Percentiles rank a stretch among this genome's conserved stretches.
These are phyloP conservation scores for Fermentozyma sake DNA, from an alignment of 1,139 yeast species.

Conservation along the genomic window DNA sequence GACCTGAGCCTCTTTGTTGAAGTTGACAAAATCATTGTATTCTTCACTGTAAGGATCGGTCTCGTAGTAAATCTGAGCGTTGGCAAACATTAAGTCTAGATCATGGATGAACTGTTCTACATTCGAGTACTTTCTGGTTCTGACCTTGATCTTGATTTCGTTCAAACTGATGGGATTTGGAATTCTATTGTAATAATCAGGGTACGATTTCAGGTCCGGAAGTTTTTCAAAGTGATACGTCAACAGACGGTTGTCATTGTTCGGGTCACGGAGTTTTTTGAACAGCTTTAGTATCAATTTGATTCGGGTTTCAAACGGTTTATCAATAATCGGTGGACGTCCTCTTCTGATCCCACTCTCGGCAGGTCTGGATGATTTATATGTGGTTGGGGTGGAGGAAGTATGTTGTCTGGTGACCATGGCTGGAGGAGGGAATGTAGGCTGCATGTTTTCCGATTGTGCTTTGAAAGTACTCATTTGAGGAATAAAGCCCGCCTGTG, in stretches of 20 bases:
- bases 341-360: conserved; percentile 79
- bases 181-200: conserved; percentile 64
- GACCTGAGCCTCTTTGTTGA: conserved; percentile 59
- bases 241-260: conserved; percentile 44
- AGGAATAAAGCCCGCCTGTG: conserved; percentile 8
- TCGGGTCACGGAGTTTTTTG: conserved; percentile 62
- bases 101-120: conserved; percentile 78
- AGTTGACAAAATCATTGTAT: conserved; percentile 53
- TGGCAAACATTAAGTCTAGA: conserved; percentile 67
- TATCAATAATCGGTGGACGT: conserved; percentile 92
- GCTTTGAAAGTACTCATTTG: conserved; percentile 3
- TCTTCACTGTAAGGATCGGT: conserved; percentile 55
- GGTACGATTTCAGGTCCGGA: conserved; percentile 65
- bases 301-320: conserved; percentile 89
- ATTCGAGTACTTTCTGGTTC: conserved; percentile 74
- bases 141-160: conserved; percentile 76
- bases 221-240: conserved; percentile 71
- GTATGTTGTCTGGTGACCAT: conserved; percentile 1
- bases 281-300: conserved; percentile 79
- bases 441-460: too few species aligned
- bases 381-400: conserved; percentile 5
- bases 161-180: conserved; percentile 75
- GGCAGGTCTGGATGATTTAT: conserved; percentile 14
- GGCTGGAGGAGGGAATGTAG: too few species aligned
- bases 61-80: conserved; percentile 60